phyloP scores from a whole-genome alignment of 148 eudicot genomes.

The Vaccinium vitisidaea region DNA sequence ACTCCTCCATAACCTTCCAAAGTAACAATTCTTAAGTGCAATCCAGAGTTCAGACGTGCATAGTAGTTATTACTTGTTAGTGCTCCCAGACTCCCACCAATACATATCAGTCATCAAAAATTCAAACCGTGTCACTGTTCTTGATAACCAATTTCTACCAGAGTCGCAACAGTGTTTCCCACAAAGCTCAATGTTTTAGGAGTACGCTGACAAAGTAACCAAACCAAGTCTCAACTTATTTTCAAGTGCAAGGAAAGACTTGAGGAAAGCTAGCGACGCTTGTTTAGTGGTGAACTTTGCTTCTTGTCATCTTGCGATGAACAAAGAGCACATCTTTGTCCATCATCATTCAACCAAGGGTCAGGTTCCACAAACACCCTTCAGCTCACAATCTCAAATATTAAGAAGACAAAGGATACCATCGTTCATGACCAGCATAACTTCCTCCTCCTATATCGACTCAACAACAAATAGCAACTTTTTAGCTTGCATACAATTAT shows the following conservation, averaged over 20 bases:
- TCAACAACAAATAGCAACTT: too few relatives aligned
- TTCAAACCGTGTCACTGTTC: neutral
- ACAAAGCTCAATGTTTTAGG: neutral
- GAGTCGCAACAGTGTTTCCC: neutral
- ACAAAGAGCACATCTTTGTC: too few relatives aligned
- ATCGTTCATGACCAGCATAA: neutral
- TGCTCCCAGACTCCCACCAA: neutral
- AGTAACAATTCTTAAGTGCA: neutral
- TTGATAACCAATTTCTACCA: neutral
- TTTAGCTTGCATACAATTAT: neutral
- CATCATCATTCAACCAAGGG: too few relatives aligned
- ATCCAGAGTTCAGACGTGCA: neutral
- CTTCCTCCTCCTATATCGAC: neutral
- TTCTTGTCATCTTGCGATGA: too few relatives aligned
- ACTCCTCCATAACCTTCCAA: neutral
- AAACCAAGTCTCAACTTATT: neutral
- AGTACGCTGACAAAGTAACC: neutral
- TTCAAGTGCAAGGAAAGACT: neutral
- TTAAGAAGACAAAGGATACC: neutral
- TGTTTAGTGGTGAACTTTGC: too few relatives aligned
- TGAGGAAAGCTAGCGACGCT: too few relatives aligned
- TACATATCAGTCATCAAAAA: neutral
- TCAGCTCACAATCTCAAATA: neutral
- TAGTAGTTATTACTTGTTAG: neutral
- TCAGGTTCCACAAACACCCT: neutral